phyloP scores from a whole-genome alignment of 108 stramenopile species.

The Seminavis robusta region DNA sequence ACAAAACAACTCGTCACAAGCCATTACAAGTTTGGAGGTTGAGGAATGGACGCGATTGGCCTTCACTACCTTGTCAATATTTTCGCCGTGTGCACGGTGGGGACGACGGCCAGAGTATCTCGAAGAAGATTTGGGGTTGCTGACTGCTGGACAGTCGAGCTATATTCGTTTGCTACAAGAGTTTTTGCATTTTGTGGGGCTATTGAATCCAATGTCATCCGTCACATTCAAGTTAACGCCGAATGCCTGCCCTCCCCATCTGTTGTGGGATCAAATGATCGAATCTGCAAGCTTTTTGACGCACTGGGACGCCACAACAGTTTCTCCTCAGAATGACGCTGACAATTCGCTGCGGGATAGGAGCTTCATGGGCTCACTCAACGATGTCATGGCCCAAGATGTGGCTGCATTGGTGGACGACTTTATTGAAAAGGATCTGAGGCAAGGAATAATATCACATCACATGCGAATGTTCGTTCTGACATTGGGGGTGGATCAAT shows the following conservation, averaged over 20 bases:
- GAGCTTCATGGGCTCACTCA: not conserved
- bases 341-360: no score
- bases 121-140: constrained; percentile 39
- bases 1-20: not conserved
- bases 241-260: constrained; percentile 33
- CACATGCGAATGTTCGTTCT: constrained; percentile 42
- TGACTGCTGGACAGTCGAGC: constrained; percentile 23
- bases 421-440: constrained; percentile 29
- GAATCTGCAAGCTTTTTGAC: constrained; percentile 35
- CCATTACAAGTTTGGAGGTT: constrained; percentile 4
- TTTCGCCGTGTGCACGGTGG: constrained; percentile 31
- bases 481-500: constrained; percentile 41
- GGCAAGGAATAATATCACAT: constrained; percentile 33
- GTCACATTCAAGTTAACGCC: constrained; percentile 41
- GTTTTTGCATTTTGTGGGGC: constrained; percentile 28
- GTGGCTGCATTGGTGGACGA: constrained; percentile 24
- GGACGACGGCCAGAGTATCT: constrained; percentile 12
- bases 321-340: no score
- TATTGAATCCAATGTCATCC: constrained; percentile 25
- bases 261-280: constrained; percentile 41
- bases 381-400: constrained; percentile 2
- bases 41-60: constrained; percentile 43
- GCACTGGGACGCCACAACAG: not conserved
- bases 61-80: constrained; percentile 20
- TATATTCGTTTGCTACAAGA: constrained; percentile 40